These are phyloP conservation scores for Yarrowia hollandica DNA, from an alignment of 805 yeast genomes.

Conservation along the genomic window DNA sequence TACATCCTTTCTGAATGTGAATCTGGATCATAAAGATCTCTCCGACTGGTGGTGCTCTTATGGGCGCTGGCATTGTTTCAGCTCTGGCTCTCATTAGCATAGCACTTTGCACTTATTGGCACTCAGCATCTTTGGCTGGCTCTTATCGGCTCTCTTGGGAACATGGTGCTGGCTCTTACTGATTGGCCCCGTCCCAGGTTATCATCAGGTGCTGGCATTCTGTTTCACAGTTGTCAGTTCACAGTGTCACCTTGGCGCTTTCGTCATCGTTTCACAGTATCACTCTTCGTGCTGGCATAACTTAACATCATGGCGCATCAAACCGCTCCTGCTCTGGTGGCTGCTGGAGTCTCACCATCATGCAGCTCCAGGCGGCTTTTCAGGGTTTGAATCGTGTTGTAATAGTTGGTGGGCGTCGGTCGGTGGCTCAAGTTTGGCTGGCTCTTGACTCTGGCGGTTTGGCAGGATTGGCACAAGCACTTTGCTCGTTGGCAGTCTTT, in stretches of 20 bases:
- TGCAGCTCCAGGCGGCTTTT: no score
- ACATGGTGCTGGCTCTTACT: not conserved
- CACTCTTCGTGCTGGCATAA: no score
- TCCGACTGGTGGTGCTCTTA: slow-evolving; percentile 11
- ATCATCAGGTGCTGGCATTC: slow-evolving; percentile 1
- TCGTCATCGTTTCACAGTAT: slow-evolving; percentile 10
- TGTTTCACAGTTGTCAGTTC: not conserved
- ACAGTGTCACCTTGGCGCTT: not conserved
- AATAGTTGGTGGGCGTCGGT: no score
- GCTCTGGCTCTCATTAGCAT: not conserved
- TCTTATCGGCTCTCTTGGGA: not conserved
- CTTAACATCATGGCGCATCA: no score
- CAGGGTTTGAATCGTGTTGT: no score
- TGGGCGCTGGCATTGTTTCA: not conserved
- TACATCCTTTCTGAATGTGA: slow-evolving; percentile 15
- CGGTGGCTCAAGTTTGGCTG: no score
- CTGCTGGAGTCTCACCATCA: no score
- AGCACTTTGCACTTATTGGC: not conserved
- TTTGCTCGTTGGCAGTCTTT: no score
- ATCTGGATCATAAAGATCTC: not conserved
- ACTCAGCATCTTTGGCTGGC: not conserved
- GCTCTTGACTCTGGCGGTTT: no score
- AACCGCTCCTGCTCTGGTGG: no score
- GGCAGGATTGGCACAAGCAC: no score
- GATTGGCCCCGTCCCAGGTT: not conserved